Evolutionary conservation across 1,139 yeast species (phyloP), one percentile per base, ranked within the genome.

Genomic region (Hanseniaspora sp.): DNA sequence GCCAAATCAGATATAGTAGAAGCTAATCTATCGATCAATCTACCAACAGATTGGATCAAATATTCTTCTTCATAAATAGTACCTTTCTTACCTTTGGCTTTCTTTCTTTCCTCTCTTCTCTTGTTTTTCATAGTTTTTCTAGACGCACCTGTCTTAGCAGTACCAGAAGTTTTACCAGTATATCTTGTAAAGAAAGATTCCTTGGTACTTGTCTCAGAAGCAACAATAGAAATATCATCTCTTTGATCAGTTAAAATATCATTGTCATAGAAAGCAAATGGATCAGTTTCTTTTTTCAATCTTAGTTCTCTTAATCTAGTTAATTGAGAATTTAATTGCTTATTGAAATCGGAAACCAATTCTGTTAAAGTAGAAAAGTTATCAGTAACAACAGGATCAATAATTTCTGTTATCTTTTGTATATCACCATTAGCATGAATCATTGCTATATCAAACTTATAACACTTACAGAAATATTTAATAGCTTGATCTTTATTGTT

Each of bases 21-120:
- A 52, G 80, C 79, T 58, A 92, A 71, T 62, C 98, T 79, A 58
- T 87, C 96, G 49, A 88, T 71, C 64, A 94, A 75, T 64, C 99
- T 79, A 6, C 95, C 95, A 59, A 87, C 82, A 1, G 97, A 88
- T 61, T 78, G 80, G 56, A 92, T 83, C 57, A 94, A 78, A 66
- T 94, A 94, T 67, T 92, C 98, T 66, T 94, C 98, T 69, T 92
- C 98, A 64, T 92, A 92, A 18, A 92, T 85, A 5, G 97, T 90
- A 44, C 97, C 97, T 72, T 92, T 92, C 73, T 95, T 86, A 57
- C 98, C 98, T 63, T 95, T 80, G 1, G 98, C 99, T 59, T 82
- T 78, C 71, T 94, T 94, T 63, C 98, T 80, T 67, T 92, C 98
- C 69, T 92, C 96, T 62, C 98, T 79, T 67, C 96, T 86, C 59